Conservation (phyloP, 306 rosid genomes). For the Cyamopsis tetragonoloba region DNA sequence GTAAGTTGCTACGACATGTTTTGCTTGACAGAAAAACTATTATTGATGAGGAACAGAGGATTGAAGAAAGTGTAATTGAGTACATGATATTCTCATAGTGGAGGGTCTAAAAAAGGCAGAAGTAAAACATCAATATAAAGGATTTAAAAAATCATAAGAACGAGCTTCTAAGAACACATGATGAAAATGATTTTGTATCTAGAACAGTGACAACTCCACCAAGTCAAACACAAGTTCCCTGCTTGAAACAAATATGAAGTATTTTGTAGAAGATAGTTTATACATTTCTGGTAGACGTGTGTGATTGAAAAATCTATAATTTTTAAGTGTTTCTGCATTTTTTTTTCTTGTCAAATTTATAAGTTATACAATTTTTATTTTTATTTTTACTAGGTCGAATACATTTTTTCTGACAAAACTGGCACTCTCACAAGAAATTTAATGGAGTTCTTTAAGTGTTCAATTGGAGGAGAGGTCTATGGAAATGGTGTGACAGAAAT, state of each 20-base stretch:
- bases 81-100: background rate
- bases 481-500: constrained; percentile 94
- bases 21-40: background rate
- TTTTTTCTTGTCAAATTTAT: constrained; percentile 4
- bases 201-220: background rate
- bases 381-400: constrained; percentile 72
- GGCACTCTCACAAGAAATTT: constrained; percentile 94
- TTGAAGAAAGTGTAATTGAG: background rate
- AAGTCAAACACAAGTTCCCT: background rate
- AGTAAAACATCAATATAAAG: background rate
- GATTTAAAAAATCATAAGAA: background rate
- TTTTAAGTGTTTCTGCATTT: background rate
- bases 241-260: background rate
- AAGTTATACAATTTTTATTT: constrained; percentile 5
- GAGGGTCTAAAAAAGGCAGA: background rate
- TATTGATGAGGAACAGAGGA: background rate
- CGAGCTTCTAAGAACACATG: background rate
- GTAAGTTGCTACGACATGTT: constrained; percentile 34
- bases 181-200: background rate
- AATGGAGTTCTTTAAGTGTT: constrained; percentile 99
- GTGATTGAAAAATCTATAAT: background rate
- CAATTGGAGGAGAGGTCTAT: constrained; percentile 90
- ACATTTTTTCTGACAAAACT: constrained; percentile 97
- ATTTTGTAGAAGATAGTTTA: background rate
- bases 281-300: background rate